Base-by-base conservation (phyloP, 2,329 filamentous ascomycete species). In the Penicillium hordei region DNA sequence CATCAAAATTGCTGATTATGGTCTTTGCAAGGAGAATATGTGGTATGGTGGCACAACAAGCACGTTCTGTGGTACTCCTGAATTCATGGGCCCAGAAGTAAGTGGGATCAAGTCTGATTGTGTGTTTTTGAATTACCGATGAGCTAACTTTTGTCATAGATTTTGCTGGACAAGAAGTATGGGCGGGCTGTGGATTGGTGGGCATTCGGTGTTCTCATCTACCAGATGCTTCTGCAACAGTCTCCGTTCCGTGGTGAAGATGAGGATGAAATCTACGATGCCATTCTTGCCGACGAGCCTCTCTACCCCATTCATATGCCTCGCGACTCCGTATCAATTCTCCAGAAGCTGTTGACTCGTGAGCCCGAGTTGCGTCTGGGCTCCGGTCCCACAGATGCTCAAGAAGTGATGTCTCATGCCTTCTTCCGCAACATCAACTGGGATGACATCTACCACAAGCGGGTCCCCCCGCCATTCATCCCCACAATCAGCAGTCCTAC, bases 21-120 rank as follows among this genome's bases (percentile, higher is more conserved):
- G 94, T 85, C 85, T 99, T 48, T 99, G 95, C 81, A 99, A 99
- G 78, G 94, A 99, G 74, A 93, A 99, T 68, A 99, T 99, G 94
- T 99, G 93, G 93, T 99, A 95, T 72, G 92, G 92, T 43, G 93
- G 90, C 55, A 97, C 90, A 2, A 99, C 94, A 0, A 93, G 93
- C 78, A 99, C 94, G 8, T 99, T 99, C 81, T 99, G 94, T 73
- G 94, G 94, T 76, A 99, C 94, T n/a, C 94, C 94, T 17, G 94
- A 99, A 73, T 99, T 99, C 66, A 99, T 99, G 94, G 94, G 94
- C 9, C 94, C 94, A 9, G 94, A 99, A 82, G 91, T 95, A 82
- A 70, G 81, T 55, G 13, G 44, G 48, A 29, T 42, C 19, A 3
- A 29, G 12, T 17, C 34, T 29, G 15, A 25, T 29, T 13, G 15